These are phyloP conservation scores for Helichrysum umbraculigerum DNA, from an alignment of 129 eudicot genomes.

Conservation along the genomic window DNA sequence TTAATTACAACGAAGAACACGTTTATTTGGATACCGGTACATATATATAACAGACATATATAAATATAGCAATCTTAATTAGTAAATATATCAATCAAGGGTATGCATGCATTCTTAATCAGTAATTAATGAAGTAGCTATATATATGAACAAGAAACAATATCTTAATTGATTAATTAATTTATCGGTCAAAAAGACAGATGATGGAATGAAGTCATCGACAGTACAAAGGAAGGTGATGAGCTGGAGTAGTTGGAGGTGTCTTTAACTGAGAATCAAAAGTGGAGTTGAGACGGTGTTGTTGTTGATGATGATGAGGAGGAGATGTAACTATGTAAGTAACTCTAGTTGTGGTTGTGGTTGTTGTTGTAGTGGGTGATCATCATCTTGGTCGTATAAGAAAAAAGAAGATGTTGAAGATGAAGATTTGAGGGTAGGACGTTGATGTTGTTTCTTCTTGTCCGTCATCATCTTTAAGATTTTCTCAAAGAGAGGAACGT, in stretches of 20 bases:
- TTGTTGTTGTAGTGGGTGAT: neutral
- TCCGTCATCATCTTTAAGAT: conserved; percentile 49
- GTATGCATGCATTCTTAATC: conserved; percentile 7
- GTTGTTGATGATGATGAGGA: conserved; percentile 4
- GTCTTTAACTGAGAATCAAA: conserved; percentile 33
- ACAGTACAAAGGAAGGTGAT: conserved; percentile 40
- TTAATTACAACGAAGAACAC: no score
- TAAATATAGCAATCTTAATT: neutral
- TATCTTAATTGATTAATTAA: conserved; percentile 7
- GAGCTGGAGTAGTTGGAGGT: conserved; percentile 36
- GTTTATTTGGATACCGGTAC: no score
- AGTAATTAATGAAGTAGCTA: conserved; percentile 1
- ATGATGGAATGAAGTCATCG: conserved; percentile 18
- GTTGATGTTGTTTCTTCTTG: conserved; percentile 23
- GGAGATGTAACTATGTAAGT: conserved; percentile 13
- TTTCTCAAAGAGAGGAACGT: conserved; percentile 61
- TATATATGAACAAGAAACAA: conserved; percentile 1
- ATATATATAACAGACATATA: neutral
- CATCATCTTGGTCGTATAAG: conserved; percentile 24
- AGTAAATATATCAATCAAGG: neutral
- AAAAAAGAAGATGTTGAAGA: conserved; percentile 42
- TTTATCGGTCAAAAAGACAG: conserved; percentile 2
- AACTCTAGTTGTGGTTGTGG: neutral
- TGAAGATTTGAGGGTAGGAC: conserved; percentile 34
- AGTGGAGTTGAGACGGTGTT: conserved; percentile 1